Percentiles rank a stretch among this genome's conserved stretches.
Conservation (phyloP, 805 yeast species). For the Nakazawaea wyomingensis region DNA sequence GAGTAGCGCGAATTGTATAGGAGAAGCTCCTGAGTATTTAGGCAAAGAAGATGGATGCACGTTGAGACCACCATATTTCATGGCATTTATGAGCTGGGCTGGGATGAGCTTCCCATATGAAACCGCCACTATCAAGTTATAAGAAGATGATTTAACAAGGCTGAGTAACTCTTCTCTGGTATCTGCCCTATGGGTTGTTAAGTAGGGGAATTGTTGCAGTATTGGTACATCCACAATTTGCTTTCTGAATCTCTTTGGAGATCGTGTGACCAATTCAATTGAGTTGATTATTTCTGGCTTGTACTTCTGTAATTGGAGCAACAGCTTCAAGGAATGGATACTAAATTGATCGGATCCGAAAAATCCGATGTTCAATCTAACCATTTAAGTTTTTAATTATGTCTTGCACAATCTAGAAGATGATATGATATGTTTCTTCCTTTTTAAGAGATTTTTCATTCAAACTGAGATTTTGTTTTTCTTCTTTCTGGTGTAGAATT, state of each 20-base stretch:
- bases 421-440: no score
- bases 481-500: no score
- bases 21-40: conserved; percentile 79
- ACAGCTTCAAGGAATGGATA: conserved; percentile 41
- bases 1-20: conserved; percentile 74
- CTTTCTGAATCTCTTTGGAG: conserved; percentile 44
- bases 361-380: conserved; percentile 42
- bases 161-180: conserved; percentile 32
- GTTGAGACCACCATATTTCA: conserved; percentile 69
- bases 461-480: no score
- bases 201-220: conserved; percentile 26
- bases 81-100: conserved; percentile 37
- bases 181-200: conserved; percentile 50
- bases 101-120: conserved; percentile 88
- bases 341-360: conserved; percentile 80
- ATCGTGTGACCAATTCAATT: conserved; percentile 59
- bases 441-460: neutral
- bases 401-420: no score
- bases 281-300: conserved; percentile 11
- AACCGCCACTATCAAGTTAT: conserved; percentile 77
- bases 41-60: conserved; percentile 93
- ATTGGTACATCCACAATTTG: conserved; percentile 49
- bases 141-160: conserved; percentile 18
- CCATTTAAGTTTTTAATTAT: neutral
- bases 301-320: conserved; percentile 23